These are phyloP conservation scores for Aspergillus sclerotialis DNA, from an alignment of 2,329 filamentous ascomycete species.

Conservation along the genomic window DNA sequence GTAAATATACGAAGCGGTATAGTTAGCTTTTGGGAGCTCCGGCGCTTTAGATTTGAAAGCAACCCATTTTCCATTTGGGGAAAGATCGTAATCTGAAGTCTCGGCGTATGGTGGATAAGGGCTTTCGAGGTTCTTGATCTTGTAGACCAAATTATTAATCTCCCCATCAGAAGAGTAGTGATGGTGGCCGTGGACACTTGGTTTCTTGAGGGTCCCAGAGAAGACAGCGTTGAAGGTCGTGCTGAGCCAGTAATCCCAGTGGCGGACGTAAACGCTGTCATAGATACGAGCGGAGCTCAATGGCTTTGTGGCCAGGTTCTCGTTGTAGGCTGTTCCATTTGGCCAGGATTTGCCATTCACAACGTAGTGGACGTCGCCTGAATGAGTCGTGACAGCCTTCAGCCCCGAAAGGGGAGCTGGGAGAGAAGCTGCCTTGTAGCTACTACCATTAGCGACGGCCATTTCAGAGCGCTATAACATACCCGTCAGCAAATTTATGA, in stretches of 20 bases:
- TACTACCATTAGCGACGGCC: conserved; percentile 8
- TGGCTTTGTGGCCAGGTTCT: conserved; percentile 52
- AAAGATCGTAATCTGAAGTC: conserved; percentile 67
- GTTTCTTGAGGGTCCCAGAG: conserved; percentile 54
- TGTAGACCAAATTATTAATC: conserved; percentile 41
- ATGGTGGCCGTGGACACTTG: conserved; percentile 28
- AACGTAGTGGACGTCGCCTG: conserved; percentile 46
- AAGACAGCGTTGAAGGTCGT: conserved; percentile 66
- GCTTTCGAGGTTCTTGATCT: conserved; percentile 38
- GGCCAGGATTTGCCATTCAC: conserved; percentile 57
- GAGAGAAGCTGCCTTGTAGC: conserved; percentile 33
- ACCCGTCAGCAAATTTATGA: conserved; percentile 26
- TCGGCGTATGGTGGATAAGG: conserved; percentile 63
- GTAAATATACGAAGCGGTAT: conserved; percentile 79
- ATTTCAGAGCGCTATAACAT: conserved; percentile 4
- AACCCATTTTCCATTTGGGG: conserved; percentile 33
- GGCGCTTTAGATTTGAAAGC: conserved; percentile 38
- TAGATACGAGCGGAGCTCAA: conserved; percentile 64
- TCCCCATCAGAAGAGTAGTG: conserved; percentile 45
- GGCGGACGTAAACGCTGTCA: conserved; percentile 66
- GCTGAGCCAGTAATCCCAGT: conserved; percentile 73
- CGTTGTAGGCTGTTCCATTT: conserved; percentile 63
- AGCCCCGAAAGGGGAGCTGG: conserved; percentile 32
- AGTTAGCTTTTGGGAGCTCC: conserved; percentile 42
- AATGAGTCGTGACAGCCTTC: conserved; percentile 28